These are phyloP conservation scores for Canavalia gladiata DNA, from an alignment of 306 rosid genomes.

Conservation along the genomic window DNA sequence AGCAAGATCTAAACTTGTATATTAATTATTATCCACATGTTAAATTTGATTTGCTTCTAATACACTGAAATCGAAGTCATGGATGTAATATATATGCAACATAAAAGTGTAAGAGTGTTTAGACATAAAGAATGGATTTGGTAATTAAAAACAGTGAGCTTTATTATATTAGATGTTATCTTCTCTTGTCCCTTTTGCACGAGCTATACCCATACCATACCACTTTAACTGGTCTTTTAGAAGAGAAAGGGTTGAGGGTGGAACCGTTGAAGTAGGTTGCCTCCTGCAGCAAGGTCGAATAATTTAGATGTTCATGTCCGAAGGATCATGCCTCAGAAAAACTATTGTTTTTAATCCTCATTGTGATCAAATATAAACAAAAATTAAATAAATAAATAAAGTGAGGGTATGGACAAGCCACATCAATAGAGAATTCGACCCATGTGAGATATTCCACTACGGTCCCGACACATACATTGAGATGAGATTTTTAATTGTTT, in stretches of 20 bases:
- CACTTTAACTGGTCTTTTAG: conserved; percentile 9
- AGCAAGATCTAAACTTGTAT: background rate
- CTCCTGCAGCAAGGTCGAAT: conserved; percentile 78
- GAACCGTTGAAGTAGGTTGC: conserved; percentile 60
- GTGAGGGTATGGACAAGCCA: conserved; percentile 49
- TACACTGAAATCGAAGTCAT: background rate
- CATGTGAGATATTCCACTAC: conserved; percentile 74
- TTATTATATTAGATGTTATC: conserved; percentile 45
- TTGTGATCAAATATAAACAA: background rate
- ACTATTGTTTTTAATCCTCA: conserved; percentile 38
- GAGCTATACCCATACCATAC: conserved; percentile 40
- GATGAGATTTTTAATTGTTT: conserved; percentile 47
- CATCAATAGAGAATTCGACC: conserved; percentile 49
- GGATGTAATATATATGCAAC: background rate
- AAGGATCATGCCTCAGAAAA: conserved; percentile 70
- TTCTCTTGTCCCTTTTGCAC: conserved; percentile 50
- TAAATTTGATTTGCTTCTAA: conserved; percentile 40
- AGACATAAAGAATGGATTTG: conserved; percentile 11
- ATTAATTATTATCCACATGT: conserved; percentile 11
- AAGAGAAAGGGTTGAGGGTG: conserved; percentile 28
- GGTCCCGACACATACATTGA: conserved; percentile 62
- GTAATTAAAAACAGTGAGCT: conserved; percentile 5
- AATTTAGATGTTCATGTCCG: conserved; percentile 70
- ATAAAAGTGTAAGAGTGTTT: conserved; percentile 29
- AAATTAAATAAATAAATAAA: background rate